Evolutionary conservation across 371 early-diverging fungal genomes (phyloP).

Genomic region (Mortierella polycephala): DNA sequence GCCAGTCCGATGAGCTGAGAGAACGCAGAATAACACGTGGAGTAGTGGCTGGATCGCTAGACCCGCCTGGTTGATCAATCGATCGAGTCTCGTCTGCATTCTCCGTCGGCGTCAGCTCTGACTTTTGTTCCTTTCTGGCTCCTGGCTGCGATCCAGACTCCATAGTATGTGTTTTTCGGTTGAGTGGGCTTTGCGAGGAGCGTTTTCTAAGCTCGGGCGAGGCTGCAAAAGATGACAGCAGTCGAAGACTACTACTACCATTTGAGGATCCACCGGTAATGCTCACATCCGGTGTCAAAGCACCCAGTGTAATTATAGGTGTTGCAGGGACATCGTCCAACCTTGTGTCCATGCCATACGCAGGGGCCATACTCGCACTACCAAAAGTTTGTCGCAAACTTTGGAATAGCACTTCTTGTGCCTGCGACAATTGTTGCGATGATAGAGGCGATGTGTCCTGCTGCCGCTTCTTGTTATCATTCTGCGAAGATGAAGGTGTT

Average conservation of each 20-base stretch:
- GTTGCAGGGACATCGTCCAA: constrained; percentile 4
- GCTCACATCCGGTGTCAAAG: constrained; percentile 7
- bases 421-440: not conserved
- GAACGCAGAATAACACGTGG: not conserved
- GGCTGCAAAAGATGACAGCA: constrained; percentile 39
- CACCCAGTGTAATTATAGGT: constrained; percentile 29
- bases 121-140: not conserved
- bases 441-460: not conserved
- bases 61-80: no score
- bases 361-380: not conserved
- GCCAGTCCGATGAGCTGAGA: constrained; percentile 25
- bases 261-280: not conserved
- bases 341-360: not conserved
- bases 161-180: not conserved
- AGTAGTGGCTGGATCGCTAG: not conserved
- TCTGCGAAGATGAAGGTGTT: not conserved
- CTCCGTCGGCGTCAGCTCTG: no score
- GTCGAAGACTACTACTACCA: not conserved
- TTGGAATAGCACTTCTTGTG: constrained; percentile 34
- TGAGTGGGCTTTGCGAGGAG: constrained; percentile 1
- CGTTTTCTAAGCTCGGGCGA: constrained; percentile 29
- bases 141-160: not conserved
- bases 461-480: constrained; percentile 3
- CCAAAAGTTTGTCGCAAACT: constrained; percentile 31
- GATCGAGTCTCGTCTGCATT: no score